These are phyloP conservation scores for Colletotrichum aenigma DNA, from an alignment of 2,329 filamentous ascomycete species.

Conservation along the genomic window DNA sequence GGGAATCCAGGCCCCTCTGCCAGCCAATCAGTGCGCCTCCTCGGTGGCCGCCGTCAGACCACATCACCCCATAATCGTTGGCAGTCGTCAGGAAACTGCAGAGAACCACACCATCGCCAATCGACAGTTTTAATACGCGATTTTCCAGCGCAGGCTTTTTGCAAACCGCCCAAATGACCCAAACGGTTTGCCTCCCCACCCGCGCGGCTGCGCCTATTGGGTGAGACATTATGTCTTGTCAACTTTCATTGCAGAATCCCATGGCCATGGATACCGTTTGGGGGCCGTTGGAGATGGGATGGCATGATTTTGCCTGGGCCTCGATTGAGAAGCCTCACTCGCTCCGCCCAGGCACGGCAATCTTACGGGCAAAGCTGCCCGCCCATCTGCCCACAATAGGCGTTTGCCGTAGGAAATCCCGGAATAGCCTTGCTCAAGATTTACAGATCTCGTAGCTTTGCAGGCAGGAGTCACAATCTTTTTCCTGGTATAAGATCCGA, in stretches of 20 bases:
- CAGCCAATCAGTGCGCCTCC: conserved; percentile 11
- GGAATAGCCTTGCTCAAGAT: conserved; percentile 2
- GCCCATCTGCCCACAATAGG: conserved; percentile 23
- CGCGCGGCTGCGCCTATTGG: conserved; percentile 18
- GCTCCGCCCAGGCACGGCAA: conserved; percentile 18
- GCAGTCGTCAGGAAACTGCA: conserved; percentile 12
- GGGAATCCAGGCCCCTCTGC: not conserved
- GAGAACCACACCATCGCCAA: conserved; percentile 15
- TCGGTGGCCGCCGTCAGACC: conserved; percentile 20
- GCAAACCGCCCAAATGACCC: not conserved
- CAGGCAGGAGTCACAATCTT: not conserved
- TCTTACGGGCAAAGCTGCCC: conserved; percentile 18
- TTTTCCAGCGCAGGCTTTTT: not conserved
- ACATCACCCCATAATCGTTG: conserved; percentile 23
- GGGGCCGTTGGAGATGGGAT: conserved; percentile 15
- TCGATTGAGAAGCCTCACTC: conserved; percentile 8
- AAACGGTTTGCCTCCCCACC: not conserved
- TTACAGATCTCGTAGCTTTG: conserved; percentile 7
- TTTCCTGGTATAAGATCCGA: conserved; percentile 20
- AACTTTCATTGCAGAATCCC: conserved; percentile 4
- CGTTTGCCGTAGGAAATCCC: conserved; percentile 13
- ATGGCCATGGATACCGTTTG: not conserved
- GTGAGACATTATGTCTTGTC: not conserved
- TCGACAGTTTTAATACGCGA: not conserved
- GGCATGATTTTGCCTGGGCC: conserved; percentile 13